Evolutionary conservation across 2,329 filamentous ascomycete species (phyloP).

Genomic region (Neofusicoccum cordaticola): DNA sequence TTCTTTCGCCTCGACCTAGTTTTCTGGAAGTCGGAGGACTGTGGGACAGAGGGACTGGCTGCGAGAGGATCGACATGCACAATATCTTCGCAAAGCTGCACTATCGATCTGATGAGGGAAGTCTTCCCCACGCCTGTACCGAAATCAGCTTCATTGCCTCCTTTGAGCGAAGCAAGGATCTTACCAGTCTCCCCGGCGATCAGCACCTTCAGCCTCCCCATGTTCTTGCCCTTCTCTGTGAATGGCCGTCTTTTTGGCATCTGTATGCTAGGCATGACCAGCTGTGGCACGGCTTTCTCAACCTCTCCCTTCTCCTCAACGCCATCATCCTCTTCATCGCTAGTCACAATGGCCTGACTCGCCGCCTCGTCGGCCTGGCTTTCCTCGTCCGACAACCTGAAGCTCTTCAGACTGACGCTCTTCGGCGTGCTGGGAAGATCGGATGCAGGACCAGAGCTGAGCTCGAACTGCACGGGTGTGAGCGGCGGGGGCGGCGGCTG

Average conservation of each 20-base stretch:
- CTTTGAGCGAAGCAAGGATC: background rate
- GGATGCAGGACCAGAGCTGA: constrained; percentile 47
- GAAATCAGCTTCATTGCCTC: constrained; percentile 19
- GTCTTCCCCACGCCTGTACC: constrained; percentile 77
- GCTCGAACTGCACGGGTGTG: constrained; percentile 27
- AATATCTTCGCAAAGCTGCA: constrained; percentile 84
- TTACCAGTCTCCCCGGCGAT: constrained; percentile 75
- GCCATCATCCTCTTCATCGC: constrained; percentile 55
- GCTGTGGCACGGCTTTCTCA: constrained; percentile 60
- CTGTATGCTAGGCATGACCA: constrained; percentile 96
- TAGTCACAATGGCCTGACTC: constrained; percentile 55
- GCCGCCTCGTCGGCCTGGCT: constrained; percentile 53
- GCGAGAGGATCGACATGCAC: constrained; percentile 78
- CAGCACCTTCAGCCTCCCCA: constrained; percentile 87
- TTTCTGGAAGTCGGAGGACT: constrained; percentile 24
- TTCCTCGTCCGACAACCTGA: constrained; percentile 58
- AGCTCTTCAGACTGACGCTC: constrained; percentile 57
- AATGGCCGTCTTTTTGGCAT: constrained; percentile 89
- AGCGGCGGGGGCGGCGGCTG: constrained; percentile 23
- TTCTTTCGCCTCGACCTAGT: constrained; percentile 27
- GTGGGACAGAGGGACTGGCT: constrained; percentile 23
- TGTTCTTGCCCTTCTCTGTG: constrained; percentile 76
- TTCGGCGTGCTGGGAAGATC: constrained; percentile 59
- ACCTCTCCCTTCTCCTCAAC: constrained; percentile 33
- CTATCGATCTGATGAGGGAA: constrained; percentile 81